phyloP scores from a whole-genome alignment of 495 filamentous ascomycete species.

The Staphylotrichum longicolle region DNA sequence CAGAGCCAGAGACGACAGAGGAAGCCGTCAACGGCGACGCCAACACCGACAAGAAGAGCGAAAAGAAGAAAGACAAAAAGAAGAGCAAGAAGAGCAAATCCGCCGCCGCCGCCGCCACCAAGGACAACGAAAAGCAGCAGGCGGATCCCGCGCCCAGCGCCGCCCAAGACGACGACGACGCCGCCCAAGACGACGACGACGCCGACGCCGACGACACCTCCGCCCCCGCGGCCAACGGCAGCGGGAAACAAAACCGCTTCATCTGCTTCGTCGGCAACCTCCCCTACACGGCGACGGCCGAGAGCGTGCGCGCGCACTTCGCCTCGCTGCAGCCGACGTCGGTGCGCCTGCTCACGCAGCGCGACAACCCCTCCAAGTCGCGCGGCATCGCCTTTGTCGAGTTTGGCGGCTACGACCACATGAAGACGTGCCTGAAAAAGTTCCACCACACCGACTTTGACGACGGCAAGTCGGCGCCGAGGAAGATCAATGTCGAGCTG shows the following conservation, averaged over 20 bases:
- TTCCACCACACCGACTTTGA: constrained; percentile 86
- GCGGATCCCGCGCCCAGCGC: neutral
- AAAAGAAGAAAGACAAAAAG: constrained; percentile 35
- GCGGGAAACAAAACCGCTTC: constrained; percentile 61
- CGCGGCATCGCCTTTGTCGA: constrained; percentile 93
- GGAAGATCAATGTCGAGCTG: constrained; percentile 88
- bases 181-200: constrained; percentile 10
- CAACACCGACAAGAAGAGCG: constrained; percentile 27
- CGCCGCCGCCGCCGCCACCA: constrained; percentile 8
- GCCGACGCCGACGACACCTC: constrained; percentile 26
- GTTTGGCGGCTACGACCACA: constrained; percentile 82
- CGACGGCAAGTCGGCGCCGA: constrained; percentile 56
- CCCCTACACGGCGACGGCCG: constrained; percentile 73
- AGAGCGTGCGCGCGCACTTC: constrained; percentile 71
- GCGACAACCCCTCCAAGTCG: constrained; percentile 63
- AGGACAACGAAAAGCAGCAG: constrained; percentile 26
- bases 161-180: constrained; percentile 24
- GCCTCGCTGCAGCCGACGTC: constrained; percentile 65
- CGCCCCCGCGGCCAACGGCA: constrained; percentile 3
- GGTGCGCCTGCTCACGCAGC: constrained; percentile 73
- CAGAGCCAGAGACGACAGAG: neutral
- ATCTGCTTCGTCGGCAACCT: constrained; percentile 92
- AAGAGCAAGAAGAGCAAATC: constrained; percentile 25
- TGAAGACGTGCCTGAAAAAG: constrained; percentile 87
- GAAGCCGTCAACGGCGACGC: constrained; percentile 21